Evolutionary conservation across 768 basidiomycete genomes (phyloP), one percentile per base, ranked within the genome.

Genomic region (Tricholoma bakamatsutake): DNA sequence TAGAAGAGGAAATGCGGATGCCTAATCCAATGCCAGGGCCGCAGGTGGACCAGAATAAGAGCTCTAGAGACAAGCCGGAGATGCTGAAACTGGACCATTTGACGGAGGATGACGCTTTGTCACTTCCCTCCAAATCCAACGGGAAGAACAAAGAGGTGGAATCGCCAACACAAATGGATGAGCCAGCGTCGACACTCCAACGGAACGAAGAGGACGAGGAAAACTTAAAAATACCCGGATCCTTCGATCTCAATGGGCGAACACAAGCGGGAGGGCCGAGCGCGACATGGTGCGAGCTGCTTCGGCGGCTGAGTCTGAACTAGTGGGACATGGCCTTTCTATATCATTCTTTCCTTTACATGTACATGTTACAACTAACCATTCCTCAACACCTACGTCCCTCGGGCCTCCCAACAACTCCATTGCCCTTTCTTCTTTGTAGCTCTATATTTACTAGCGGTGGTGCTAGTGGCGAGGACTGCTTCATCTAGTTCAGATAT

Each of bases 161-260:
- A 43, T 30, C 15, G 21, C 40, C 27, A 10, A 30, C n/a, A 3
- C 28, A 31, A 17, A 6, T 65, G 7, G 56, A 64, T 0, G 66
- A 70, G 47, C 63, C 67, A 0, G 64, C 65, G 43, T 62, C 66
- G 10, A 60, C 54, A n/a, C 11, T 42, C 2, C 34, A 56, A 15
- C 53, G 45, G 1, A 59, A 59, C 34, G 60, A 60, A 48, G 53
- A 53, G 5, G 59, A 58, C 2, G 54, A 53, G 17, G 58, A 71
- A 27, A 71, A 73, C 27, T 55, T 66, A 18, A 62, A 50, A 53
- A 83, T 84, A 68, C 83, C 83, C 1, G 82, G 83, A 9, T 78
- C 79, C 30, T 82, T 83, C 58, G 71, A 76, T 55, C 30, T 69
- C 28, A 59, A 65, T 5, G 64, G 55, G 3, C 59, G 56, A 8